These are phyloP conservation scores for Furcasterigmium sp. DNA, from an alignment of 2,329 filamentous ascomycete genomes.

Conservation along the genomic window DNA sequence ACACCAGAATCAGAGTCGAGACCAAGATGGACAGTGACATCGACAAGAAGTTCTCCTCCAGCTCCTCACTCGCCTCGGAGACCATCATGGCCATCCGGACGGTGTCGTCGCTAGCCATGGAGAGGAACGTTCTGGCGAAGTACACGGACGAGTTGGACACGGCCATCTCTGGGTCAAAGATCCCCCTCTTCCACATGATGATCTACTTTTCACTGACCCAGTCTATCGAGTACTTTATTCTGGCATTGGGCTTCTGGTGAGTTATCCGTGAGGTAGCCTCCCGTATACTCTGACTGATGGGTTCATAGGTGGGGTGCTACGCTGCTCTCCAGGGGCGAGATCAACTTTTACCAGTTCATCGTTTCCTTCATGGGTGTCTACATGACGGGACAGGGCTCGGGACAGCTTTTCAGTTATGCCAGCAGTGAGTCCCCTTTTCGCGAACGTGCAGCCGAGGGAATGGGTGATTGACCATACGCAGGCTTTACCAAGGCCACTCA, in stretches of 20 bases:
- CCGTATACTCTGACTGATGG: too few species aligned
- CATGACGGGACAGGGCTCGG: constrained; percentile 20
- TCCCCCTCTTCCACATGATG: constrained; percentile 15
- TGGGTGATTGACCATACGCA: constrained; percentile 4
- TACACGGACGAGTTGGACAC: constrained; percentile 25
- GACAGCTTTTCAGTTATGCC: constrained; percentile 22
- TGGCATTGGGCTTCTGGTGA: constrained; percentile 30
- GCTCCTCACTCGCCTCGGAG: constrained; percentile 39
- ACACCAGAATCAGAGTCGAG: constrained; percentile 37
- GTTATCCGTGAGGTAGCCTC: constrained; percentile 4
- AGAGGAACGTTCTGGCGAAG: constrained; percentile 24
- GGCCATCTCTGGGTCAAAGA: constrained; percentile 2
- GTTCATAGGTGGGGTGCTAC: constrained; percentile 11
- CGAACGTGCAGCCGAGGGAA: neutral
- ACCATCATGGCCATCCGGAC: constrained; percentile 39
- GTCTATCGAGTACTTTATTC: constrained; percentile 21
- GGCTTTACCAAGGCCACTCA: constrained; percentile 31
- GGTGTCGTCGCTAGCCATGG: constrained; percentile 31
- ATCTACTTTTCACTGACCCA: constrained; percentile 20
- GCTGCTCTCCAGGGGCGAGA: constrained; percentile 20
- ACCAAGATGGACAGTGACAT: constrained; percentile 29
- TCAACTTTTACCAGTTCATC: constrained; percentile 30
- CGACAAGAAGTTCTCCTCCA: constrained; percentile 28
- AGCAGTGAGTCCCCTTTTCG: constrained; percentile 19
- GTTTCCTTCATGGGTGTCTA: constrained; percentile 35